phyloP scores from a whole-genome alignment of 352 stramenopile species.

The Phytophthora agathidicida region DNA sequence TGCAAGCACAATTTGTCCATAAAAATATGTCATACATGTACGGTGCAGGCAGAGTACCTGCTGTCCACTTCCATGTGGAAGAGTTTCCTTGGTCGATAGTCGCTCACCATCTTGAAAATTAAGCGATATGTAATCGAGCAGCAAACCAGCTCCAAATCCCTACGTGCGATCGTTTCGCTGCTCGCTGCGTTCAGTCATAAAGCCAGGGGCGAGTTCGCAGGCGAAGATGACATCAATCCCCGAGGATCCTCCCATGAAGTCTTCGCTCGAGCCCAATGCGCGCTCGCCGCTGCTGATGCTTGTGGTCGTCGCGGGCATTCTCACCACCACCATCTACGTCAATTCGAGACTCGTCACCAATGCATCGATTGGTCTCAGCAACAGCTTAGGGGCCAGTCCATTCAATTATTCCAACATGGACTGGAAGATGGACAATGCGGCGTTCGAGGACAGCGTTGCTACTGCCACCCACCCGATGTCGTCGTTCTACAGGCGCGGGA shows the following conservation, averaged over 20 bases:
- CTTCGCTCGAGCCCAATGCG: not conserved
- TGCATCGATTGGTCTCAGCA: conserved; percentile 12
- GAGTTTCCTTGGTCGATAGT: too few relatives aligned
- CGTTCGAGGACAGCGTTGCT: conserved; percentile 11
- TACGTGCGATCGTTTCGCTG: too few relatives aligned
- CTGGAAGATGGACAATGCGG: conserved; percentile 24
- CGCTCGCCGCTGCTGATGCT: conserved; percentile 6
- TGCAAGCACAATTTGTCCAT: too few relatives aligned
- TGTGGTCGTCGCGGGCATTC: not conserved
- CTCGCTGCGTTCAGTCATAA: too few relatives aligned
- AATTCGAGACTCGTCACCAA: conserved; percentile 22
- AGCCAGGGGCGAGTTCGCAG: not conserved
- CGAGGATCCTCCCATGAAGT: not conserved
- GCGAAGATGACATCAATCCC: not conserved
- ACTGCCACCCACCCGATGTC: conserved; percentile 12
- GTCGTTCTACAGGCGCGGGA: conserved; percentile 10
- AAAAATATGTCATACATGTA: too few relatives aligned
- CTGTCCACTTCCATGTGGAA: too few relatives aligned
- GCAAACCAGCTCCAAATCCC: too few relatives aligned
- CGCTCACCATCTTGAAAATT: too few relatives aligned
- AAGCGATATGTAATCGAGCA: too few relatives aligned
- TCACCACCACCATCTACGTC: conserved; percentile 27
- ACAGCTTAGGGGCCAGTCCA: conserved; percentile 17
- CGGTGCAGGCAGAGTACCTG: too few relatives aligned
- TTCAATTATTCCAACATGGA: conserved; percentile 16